Base-by-base conservation (phyloP, 768 basidiomycete genomes). In the Tubosaeta sp. region DNA sequence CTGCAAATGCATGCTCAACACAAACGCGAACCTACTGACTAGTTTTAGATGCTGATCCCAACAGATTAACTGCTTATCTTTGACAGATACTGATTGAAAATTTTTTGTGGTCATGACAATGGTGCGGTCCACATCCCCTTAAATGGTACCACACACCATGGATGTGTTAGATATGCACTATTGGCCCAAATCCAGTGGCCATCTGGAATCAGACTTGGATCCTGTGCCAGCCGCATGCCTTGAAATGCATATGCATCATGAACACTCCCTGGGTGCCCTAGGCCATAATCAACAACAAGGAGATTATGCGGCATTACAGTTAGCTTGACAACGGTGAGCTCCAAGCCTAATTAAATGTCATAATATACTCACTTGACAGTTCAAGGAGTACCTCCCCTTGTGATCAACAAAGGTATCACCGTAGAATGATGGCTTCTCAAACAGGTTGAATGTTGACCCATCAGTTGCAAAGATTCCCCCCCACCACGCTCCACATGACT, bases 131-230 rank as follows among this genome's bases (percentile, higher is more conserved):
- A 0, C 1, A 6, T 30, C 1, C 7, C 39, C 30, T 56, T 56
- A 4, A 55, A 53, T 5, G 47, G 51, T 1, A 53, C 19, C 0
- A 48, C 38, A 30, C 54, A 53, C 54, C 54, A 58, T 5, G 31
- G 13, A 10, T 39, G 29, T 6, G n/a, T 40, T 16, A 55, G 42
- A 16, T 60, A 60, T 21, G 57, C 48, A 3, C 44, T 60, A 10
- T 60, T 46, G 0, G 27, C 57, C 54, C 57, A 60, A 0, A 59
- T 50, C 54, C 55, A 59, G 13, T 60, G 46, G 0, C 24, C 34
- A 4, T 41, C 22, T 0, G 35, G 24, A 4, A 59, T 44, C 11
- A 45, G 11, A 0, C 34, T 34, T 1, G 29, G 29, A 0, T 55
- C 24, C 3, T 55, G 22, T 8, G 32, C 32, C 0, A 60, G n/a